Evolutionary conservation across 31 red algal genomes (phyloP).

Genomic region (Porphyra umbilicalis): DNA sequence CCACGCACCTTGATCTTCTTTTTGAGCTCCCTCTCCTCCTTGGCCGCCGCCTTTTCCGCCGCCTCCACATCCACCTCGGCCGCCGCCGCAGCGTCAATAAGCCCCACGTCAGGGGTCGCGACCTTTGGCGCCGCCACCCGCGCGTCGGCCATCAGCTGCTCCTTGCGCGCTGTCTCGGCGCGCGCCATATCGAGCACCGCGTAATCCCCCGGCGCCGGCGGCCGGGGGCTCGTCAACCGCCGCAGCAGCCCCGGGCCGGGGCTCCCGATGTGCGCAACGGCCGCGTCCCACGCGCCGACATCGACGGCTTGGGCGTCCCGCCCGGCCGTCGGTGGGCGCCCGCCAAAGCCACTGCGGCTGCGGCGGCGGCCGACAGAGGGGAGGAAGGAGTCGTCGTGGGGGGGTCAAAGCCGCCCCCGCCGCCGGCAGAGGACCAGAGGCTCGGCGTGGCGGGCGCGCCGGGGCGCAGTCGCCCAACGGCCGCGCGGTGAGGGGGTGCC

Average conservation of each 20-base stretch:
- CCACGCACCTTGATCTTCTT: not conserved
- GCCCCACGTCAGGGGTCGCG: not conserved
- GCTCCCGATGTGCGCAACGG: not conserved
- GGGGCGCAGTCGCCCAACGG: too few relatives aligned
- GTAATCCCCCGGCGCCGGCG: not conserved
- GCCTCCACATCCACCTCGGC: not conserved
- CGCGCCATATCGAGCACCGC: not conserved
- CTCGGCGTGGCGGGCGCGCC: too few relatives aligned
- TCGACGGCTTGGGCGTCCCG: too few relatives aligned
- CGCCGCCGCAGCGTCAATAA: too few relatives aligned
- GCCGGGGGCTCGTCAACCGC: not conserved
- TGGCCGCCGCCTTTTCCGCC: not conserved
- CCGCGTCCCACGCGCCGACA: not conserved
- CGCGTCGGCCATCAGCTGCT: too few relatives aligned
- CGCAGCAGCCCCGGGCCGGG: not conserved
- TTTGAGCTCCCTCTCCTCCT: not conserved
- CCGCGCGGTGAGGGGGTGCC: too few relatives aligned
- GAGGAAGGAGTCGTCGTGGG: too few relatives aligned
- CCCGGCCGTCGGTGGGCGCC: too few relatives aligned
- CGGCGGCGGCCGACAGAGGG: too few relatives aligned
- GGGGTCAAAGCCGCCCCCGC: too few relatives aligned
- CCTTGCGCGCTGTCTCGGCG: not conserved
- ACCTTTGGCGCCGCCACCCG: not conserved
- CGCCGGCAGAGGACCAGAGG: too few relatives aligned
- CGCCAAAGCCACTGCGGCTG: too few relatives aligned